Conservation (phyloP, 768 basidiomycete species). For the Bullera alba region DNA sequence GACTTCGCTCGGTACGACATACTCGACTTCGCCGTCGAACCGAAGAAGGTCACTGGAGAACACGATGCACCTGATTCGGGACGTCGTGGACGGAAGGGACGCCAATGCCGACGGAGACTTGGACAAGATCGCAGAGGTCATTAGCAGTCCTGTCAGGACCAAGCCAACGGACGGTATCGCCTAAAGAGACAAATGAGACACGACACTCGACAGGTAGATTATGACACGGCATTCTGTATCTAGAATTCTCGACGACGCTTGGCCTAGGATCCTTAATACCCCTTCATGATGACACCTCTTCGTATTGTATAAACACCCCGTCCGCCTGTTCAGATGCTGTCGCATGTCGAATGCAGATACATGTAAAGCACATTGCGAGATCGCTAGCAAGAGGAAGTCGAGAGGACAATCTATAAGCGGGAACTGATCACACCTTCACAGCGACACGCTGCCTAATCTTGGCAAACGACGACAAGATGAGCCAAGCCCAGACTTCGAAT, state of each 20-base stretch:
- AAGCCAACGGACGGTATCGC: slow-evolving; percentile 15
- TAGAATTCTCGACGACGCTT: neutral
- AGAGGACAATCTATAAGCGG: too few species aligned
- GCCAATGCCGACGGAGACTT: slow-evolving; percentile 47
- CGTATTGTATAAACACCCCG: neutral
- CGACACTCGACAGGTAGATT: neutral
- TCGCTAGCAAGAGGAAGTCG: too few species aligned
- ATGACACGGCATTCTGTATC: neutral
- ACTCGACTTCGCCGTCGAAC: slow-evolving; percentile 80
- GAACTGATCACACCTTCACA: too few species aligned
- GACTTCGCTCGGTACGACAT: slow-evolving; percentile 85
- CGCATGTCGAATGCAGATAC: too few species aligned
- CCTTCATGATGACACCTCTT: neutral
- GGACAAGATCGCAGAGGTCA: slow-evolving; percentile 43
- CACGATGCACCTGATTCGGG: slow-evolving; percentile 90
- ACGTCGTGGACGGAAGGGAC: slow-evolving; percentile 72
- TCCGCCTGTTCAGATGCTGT: too few species aligned
- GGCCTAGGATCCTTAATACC: neutral
- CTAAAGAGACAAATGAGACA: slow-evolving; percentile 1
- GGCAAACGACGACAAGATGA: slow-evolving; percentile 27
- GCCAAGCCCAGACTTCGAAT: slow-evolving; percentile 80
- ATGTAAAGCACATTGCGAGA: too few species aligned
- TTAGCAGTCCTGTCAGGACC: slow-evolving; percentile 36
- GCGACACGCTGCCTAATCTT: slow-evolving; percentile 1
- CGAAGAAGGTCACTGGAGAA: slow-evolving; percentile 86